phyloP scores from a whole-genome alignment of 2,329 filamentous ascomycete genomes.

The Cladosporium velox region DNA sequence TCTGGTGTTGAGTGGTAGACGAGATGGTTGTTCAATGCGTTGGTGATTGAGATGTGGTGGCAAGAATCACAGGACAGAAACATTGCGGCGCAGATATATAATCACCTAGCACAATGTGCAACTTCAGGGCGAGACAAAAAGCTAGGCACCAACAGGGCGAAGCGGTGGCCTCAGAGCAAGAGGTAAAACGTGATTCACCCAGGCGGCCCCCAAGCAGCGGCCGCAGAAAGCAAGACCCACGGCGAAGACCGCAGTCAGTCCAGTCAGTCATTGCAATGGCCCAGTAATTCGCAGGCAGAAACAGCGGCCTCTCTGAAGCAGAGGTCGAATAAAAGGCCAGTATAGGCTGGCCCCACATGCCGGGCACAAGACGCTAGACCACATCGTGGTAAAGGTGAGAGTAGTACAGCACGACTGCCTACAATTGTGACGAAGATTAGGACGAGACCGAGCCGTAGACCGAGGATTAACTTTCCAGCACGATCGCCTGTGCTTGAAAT shows the following conservation, averaged over 20 bases:
- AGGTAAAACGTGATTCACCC: constrained; percentile 4
- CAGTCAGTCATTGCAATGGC: constrained; percentile 1
- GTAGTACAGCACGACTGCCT: constrained; percentile 4
- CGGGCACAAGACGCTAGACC: neutral
- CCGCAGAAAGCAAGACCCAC: neutral
- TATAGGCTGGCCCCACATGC: neutral
- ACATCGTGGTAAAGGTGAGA: neutral
- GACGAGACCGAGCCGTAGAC: constrained; percentile 1
- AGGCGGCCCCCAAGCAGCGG: constrained; percentile 9
- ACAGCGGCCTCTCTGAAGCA: neutral
- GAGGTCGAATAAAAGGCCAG: neutral
- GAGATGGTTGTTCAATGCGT: neutral
- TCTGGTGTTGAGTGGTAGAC: neutral
- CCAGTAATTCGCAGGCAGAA: constrained; percentile 2
- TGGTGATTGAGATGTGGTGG: neutral
- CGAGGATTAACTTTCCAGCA: neutral
- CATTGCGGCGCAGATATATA: neutral
- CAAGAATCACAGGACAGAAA: neutral
- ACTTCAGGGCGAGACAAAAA: neutral
- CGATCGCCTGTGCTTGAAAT: constrained; percentile 1
- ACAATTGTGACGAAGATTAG: neutral
- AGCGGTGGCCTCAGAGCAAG: neutral
- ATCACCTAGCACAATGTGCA: neutral
- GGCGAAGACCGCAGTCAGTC: neutral
- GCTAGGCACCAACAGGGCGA: constrained; percentile 8